phyloP scores from a whole-genome alignment of 106 monocot genomes.

The Acanthochlamys bracteata region DNA sequence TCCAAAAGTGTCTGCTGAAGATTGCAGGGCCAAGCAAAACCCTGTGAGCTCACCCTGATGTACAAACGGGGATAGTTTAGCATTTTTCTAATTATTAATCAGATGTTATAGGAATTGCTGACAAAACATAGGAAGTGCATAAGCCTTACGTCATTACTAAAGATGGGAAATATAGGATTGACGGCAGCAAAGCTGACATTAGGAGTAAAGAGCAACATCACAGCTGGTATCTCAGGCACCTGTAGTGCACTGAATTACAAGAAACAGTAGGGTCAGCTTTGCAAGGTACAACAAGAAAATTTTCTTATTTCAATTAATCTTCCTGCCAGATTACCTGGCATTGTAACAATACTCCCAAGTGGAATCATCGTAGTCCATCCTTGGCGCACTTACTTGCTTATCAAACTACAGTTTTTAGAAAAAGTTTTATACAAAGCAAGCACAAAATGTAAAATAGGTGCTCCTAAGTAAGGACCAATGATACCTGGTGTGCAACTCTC shows the following conservation, averaged over 20 bases:
- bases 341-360: conserved; percentile 83
- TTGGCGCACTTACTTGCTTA: conserved; percentile 60
- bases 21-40: conserved; percentile 81
- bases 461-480: conserved; percentile 4
- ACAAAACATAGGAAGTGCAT: too few species aligned
- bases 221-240: conserved; percentile 53
- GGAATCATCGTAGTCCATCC: conserved; percentile 31
- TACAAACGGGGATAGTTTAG: neutral
- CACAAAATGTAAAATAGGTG: neutral
- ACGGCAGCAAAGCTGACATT: conserved; percentile 62
- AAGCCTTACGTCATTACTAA: conserved; percentile 50
- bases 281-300: neutral
- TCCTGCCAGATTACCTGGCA: conserved; percentile 35
- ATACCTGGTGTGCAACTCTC: conserved; percentile 62
- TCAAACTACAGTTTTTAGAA: conserved; percentile 52
- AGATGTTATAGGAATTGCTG: too few species aligned
- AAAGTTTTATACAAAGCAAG: neutral
- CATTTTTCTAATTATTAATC: too few species aligned
- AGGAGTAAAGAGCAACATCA: conserved; percentile 48
- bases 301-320: neutral
- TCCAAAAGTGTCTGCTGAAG: conserved; percentile 46
- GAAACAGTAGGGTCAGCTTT: neutral
- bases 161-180: conserved; percentile 46
- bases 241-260: conserved; percentile 51
- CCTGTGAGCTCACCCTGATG: conserved; percentile 52